Percentiles rank a stretch among this genome's conserved stretches.
Conservation (phyloP, 148 eudicot genomes). For the Talinum fruticosum region DNA sequence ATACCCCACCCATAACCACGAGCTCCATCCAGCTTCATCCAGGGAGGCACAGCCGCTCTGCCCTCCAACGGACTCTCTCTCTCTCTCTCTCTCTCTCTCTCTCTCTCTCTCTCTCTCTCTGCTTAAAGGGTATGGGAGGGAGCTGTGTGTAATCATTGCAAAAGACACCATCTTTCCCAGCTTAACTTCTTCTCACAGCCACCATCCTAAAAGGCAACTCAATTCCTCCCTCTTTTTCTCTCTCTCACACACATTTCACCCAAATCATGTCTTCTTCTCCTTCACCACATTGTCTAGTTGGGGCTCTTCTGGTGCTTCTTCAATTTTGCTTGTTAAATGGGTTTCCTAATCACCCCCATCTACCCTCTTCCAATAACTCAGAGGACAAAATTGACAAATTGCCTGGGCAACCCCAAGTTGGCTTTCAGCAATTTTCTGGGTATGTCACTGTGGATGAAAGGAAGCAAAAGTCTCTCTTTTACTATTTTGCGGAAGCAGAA, state of each 20-base stretch:
- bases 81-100: too few relatives aligned
- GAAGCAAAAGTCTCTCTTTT: slow-evolving; percentile 63
- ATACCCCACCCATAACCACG: too few relatives aligned
- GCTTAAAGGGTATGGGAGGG: neutral
- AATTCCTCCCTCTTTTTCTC: neutral
- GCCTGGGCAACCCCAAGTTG: slow-evolving; percentile 82
- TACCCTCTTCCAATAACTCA: slow-evolving; percentile 10
- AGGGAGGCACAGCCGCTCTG: neutral
- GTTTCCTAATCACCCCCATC: slow-evolving; percentile 1
- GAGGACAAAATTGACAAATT: slow-evolving; percentile 50
- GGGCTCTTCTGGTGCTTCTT: slow-evolving; percentile 16
- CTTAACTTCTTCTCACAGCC: slow-evolving; percentile 11
- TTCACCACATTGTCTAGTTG: neutral
- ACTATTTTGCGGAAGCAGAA: slow-evolving; percentile 91
- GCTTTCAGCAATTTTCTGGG: slow-evolving; percentile 74
- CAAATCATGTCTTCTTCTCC: neutral
- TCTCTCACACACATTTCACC: neutral
- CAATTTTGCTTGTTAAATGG: slow-evolving; percentile 16
- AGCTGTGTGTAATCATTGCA: neutral
- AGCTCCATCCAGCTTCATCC: neutral
- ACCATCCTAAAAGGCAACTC: neutral
- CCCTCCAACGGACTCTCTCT: neutral
- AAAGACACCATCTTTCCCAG: slow-evolving; percentile 1
- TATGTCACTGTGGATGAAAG: slow-evolving; percentile 68
- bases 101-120: neutral